Percentiles rank a stretch among this genome's conserved stretches.
Evolutionary conservation across 257 asterid species (phyloP).

Genomic region (Pogostemon cablin): DNA sequence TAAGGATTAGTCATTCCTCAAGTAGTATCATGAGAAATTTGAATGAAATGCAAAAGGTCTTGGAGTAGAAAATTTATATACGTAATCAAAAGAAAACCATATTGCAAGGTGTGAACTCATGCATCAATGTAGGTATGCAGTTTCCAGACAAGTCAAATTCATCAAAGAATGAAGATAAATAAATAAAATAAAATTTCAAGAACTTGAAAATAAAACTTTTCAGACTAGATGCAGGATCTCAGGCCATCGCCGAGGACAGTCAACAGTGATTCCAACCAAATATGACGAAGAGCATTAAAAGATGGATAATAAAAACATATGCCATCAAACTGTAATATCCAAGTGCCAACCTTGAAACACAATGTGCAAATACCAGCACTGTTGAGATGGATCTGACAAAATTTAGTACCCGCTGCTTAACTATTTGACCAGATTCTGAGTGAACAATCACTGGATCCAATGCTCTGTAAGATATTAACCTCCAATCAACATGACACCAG

Average conservation of each 20-base stretch:
- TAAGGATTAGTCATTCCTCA: constrained; percentile 37
- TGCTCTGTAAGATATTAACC: constrained; percentile 57
- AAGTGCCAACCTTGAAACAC: constrained; percentile 81
- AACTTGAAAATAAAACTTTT: neutral
- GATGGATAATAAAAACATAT: neutral
- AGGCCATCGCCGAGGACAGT: constrained; percentile 16
- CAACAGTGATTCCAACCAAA: constrained; percentile 16
- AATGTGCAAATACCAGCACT: constrained; percentile 82
- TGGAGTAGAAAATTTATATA: neutral
- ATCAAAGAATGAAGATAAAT: neutral
- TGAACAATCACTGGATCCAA: constrained; percentile 81
- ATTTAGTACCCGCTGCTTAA: constrained; percentile 77
- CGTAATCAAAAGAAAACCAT: constrained; percentile 15
- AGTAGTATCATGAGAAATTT: constrained; percentile 14
- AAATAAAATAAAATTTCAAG: constrained; percentile 1
- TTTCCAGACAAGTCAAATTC: constrained; percentile 14
- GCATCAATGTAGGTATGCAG: constrained; percentile 2
- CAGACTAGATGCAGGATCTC: neutral
- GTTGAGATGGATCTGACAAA: constrained; percentile 87
- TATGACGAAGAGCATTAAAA: constrained; percentile 24
- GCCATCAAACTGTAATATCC: constrained; percentile 9
- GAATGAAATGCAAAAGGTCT: neutral
- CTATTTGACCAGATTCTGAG: constrained; percentile 71
- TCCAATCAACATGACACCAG: constrained; percentile 31
- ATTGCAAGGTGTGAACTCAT: constrained; percentile 11